These are phyloP conservation scores for Geotrichum aggregatum DNA, from an alignment of 1,139 yeast genomes.

Conservation along the genomic window DNA sequence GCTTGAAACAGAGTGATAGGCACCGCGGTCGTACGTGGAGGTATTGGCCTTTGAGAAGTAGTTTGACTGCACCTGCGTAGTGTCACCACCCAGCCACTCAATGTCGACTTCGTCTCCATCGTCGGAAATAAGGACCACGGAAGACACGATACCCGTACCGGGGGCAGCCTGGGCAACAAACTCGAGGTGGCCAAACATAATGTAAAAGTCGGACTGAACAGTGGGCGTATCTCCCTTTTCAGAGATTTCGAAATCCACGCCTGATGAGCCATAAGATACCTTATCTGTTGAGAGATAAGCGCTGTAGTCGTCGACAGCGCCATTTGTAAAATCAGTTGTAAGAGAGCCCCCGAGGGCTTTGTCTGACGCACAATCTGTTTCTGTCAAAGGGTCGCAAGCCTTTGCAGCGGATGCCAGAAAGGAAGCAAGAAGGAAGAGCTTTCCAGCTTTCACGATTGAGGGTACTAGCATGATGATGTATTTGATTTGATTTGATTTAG, in stretches of 20 bases:
- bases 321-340: conserved; percentile 24
- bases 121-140: conserved; percentile 78
- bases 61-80: conserved; percentile 69
- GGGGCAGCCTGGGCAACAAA: conserved; percentile 66
- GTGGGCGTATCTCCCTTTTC: conserved; percentile 73
- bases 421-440: conserved; percentile 3
- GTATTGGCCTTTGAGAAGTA: conserved; percentile 78
- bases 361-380: conserved; percentile 16
- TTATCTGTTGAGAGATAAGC: conserved; percentile 26
- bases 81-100: conserved; percentile 80
- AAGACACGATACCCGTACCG: conserved; percentile 74
- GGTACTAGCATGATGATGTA: not conserved
- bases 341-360: conserved; percentile 25
- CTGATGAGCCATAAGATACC: conserved; percentile 41
- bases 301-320: conserved; percentile 21
- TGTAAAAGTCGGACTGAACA: conserved; percentile 67
- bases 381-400: conserved; percentile 28
- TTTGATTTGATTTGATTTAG: not conserved
- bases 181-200: conserved; percentile 83
- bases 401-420: conserved; percentile 4
- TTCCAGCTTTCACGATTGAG: not conserved
- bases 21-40: conserved; percentile 75
- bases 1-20: conserved; percentile 55
- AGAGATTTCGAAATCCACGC: conserved; percentile 55
- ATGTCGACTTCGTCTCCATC: conserved; percentile 82